Conservation (phyloP, 2,329 filamentous ascomycete genomes). For the Trichoderma semiorbis region DNA sequence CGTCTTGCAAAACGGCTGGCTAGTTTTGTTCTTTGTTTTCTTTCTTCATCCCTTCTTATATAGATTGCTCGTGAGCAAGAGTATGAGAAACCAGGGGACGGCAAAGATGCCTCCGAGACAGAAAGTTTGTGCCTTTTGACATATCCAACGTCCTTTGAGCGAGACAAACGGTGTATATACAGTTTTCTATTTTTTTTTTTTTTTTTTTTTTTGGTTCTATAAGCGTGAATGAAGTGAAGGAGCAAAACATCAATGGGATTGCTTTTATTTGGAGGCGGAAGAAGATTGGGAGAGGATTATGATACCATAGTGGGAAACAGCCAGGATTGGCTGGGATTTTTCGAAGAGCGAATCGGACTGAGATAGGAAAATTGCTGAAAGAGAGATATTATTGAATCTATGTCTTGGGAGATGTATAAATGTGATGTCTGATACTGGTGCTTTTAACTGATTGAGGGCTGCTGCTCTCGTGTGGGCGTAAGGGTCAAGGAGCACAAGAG, state of each 20-base stretch:
- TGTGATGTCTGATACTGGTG: background rate
- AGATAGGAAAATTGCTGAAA: background rate
- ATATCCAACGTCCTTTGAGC: background rate
- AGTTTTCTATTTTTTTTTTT: background rate
- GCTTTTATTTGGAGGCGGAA: background rate
- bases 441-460: background rate
- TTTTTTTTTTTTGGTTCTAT: background rate
- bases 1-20: background rate
- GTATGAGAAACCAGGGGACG: background rate
- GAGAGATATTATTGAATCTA: background rate
- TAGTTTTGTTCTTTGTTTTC: background rate
- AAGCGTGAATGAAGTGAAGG: background rate
- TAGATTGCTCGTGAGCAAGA: background rate
- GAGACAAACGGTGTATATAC: background rate
- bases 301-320: conserved; percentile 10
- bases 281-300: background rate
- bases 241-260: background rate
- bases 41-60: background rate
- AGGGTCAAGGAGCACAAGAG: background rate
- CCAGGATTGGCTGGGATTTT: background rate
- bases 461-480: background rate
- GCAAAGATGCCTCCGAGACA: background rate
- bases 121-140: background rate
- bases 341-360: background rate
- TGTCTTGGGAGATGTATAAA: background rate